Conservation (phyloP, 305 asterid genomes). For the Solanum chacoense region DNA sequence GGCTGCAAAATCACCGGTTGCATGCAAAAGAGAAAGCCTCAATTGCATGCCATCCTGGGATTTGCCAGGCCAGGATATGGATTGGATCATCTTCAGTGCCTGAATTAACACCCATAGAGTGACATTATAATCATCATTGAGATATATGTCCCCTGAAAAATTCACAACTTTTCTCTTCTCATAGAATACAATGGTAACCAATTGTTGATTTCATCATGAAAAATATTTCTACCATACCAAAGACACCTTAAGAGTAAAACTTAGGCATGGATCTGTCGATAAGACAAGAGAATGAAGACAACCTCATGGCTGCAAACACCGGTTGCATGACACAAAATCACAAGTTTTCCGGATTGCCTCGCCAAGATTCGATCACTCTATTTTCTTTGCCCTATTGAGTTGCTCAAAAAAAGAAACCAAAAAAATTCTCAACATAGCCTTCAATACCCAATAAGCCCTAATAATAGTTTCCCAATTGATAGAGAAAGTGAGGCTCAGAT, state of each 20-base stretch:
- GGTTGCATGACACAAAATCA: not conserved
- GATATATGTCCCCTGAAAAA: not conserved
- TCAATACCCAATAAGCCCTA: not conserved
- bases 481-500: not conserved
- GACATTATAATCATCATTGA: not conserved
- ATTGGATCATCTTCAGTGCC: not conserved
- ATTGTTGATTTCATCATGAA: not conserved
- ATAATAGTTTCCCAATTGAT: not conserved
- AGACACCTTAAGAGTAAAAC: not conserved
- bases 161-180: not conserved
- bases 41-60: not conserved
- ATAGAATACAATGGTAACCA: not conserved
- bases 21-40: not conserved
- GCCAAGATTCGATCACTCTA: not conserved
- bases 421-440: not conserved
- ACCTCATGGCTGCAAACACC: not conserved
- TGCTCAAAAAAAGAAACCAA: not conserved
- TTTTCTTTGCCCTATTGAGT: not conserved
- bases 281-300: not conserved
- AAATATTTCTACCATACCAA: not conserved
- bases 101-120: not conserved
- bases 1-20: not conserved
- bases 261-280: not conserved
- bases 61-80: not conserved
- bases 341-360: not conserved